These are phyloP conservation scores for Exsudoporus frostii DNA, from an alignment of 768 basidiomycete genomes.

Conservation along the genomic window DNA sequence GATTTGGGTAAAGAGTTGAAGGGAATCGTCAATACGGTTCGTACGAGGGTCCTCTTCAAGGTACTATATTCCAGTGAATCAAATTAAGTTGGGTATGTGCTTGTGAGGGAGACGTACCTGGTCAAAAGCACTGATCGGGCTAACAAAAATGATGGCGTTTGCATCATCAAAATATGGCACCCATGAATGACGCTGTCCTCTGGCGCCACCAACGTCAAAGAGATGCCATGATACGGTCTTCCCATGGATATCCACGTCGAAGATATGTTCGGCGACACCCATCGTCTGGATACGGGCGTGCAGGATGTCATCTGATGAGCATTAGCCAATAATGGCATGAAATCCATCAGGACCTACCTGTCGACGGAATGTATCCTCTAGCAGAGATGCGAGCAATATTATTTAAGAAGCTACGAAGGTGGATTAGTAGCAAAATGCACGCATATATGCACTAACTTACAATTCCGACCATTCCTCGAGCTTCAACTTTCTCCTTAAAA, in stretches of 20 bases:
- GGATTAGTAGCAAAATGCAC: constrained; percentile 1
- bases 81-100: not conserved
- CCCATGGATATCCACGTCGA: constrained; percentile 78
- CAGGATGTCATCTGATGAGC: constrained; percentile 68
- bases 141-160: constrained; percentile 78
- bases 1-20: constrained; percentile 85
- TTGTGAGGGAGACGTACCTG: constrained; percentile 41
- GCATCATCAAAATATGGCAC: constrained; percentile 67
- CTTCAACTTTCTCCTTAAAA: constrained; percentile 65
- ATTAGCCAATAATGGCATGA: constrained; percentile 27
- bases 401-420: constrained; percentile 59
- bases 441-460: constrained; percentile 47
- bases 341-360: constrained; percentile 43
- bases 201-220: constrained; percentile 68
- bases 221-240: constrained; percentile 73
- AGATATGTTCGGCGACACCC: constrained; percentile 82
- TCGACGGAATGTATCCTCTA: constrained; percentile 68
- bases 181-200: constrained; percentile 74
- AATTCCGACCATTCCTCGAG: constrained; percentile 89
- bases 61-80: constrained; percentile 45
- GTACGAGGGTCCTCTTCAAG: constrained; percentile 83
- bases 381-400: constrained; percentile 71
- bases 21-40: constrained; percentile 82
- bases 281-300: constrained; percentile 90
- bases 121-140: constrained; percentile 77